These are phyloP conservation scores for Pestalotiopsis sp. DNA, from an alignment of 2,329 filamentous ascomycete genomes.

Conservation along the genomic window DNA sequence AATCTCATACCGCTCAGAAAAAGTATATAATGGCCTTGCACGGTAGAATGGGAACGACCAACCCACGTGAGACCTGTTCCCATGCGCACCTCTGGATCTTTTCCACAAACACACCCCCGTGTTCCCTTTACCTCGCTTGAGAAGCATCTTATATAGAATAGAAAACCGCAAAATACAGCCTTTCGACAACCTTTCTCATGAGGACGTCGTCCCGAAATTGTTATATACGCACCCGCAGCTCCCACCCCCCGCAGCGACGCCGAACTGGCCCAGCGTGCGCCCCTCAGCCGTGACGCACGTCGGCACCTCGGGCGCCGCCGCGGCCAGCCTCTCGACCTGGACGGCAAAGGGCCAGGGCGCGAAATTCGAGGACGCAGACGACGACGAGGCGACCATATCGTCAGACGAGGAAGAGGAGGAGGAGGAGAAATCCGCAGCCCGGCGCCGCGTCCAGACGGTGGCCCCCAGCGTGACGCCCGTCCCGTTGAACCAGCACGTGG, in stretches of 20 bases:
- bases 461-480: constrained; percentile 50
- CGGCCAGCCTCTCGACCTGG: constrained; percentile 52
- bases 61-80: too few relatives aligned
- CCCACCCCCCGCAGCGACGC: constrained; percentile 22
- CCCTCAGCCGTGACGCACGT: constrained; percentile 48
- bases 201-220: constrained; percentile 27
- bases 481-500: constrained; percentile 58
- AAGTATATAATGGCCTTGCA: too few relatives aligned
- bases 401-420: too few relatives aligned
- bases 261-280: constrained; percentile 36
- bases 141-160: too few relatives aligned
- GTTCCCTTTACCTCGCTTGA: too few relatives aligned
- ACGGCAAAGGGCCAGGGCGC: constrained; percentile 59
- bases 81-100: too few relatives aligned
- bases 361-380: constrained; percentile 35
- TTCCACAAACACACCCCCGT: too few relatives aligned
- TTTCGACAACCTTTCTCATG: background rate
- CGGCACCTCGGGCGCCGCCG: constrained; percentile 48
- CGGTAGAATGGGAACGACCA: too few relatives aligned
- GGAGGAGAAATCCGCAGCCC: constrained; percentile 15
- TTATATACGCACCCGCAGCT: constrained; percentile 40
- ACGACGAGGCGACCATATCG: background rate
- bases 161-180: background rate
- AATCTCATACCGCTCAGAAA: too few relatives aligned
- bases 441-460: constrained; percentile 57